A percentile compares a stretch with the other conserved stretches of the same genome.
Conservation (phyloP, 192 early-diverging fungal genomes). For the Coemansia sp. region DNA sequence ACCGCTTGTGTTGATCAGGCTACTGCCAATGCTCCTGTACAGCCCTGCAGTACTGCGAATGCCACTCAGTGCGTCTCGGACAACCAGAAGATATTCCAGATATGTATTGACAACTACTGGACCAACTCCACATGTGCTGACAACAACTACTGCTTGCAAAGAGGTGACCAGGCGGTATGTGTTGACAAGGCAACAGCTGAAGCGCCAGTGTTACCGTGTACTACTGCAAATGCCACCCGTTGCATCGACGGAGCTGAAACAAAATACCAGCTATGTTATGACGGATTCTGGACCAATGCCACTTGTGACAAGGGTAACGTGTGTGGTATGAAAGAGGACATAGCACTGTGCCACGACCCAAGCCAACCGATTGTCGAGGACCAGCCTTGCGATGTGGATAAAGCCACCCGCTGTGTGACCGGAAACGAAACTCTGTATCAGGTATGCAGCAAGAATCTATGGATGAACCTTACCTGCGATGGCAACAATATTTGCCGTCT, state of each 20-base stretch:
- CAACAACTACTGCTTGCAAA: slow-evolving; percentile 21
- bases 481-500: slow-evolving; percentile 31
- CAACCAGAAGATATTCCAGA: slow-evolving; percentile 32
- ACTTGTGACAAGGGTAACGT: slow-evolving; percentile 33
- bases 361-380: slow-evolving; percentile 29
- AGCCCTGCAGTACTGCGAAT: slow-evolving; percentile 20
- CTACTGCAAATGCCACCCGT: slow-evolving; percentile 18
- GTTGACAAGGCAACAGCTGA: slow-evolving; percentile 32
- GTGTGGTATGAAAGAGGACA: slow-evolving; percentile 34
- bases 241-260: slow-evolving; percentile 15
- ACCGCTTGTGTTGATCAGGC: slow-evolving; percentile 28
- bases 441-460: slow-evolving; percentile 34
- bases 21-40: slow-evolving; percentile 28
- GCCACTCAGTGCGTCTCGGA: slow-evolving; percentile 31
- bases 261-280: slow-evolving; percentile 31
- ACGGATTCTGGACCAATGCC: slow-evolving; percentile 29
- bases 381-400: slow-evolving; percentile 29
- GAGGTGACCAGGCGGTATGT: slow-evolving; percentile 14
- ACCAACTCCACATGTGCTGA: slow-evolving; percentile 36
- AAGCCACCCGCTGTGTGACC: slow-evolving; percentile 18
- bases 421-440: slow-evolving; percentile 30
- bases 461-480: slow-evolving; percentile 39
- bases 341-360: slow-evolving; percentile 40
- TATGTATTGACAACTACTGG: slow-evolving; percentile 44
- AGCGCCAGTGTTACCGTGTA: slow-evolving; percentile 27